Base-by-base conservation (phyloP, 805 yeast species). In the Candida boleticola region DNA sequence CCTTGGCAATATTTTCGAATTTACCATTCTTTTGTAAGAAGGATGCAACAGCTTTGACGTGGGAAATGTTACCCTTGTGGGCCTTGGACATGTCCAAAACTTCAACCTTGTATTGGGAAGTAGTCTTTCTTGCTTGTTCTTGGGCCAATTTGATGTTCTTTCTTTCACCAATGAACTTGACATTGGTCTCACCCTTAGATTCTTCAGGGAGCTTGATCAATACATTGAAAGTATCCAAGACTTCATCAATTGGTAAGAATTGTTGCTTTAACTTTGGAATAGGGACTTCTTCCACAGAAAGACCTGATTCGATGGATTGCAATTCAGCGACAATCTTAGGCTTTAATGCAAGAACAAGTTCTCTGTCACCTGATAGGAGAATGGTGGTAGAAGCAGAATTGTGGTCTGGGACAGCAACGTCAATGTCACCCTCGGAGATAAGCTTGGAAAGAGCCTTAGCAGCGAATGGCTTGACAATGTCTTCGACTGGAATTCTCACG, bases 81-180 rank as follows among this genome's bases (percentile, higher is more conserved):
- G 98, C 96, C 63, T 79, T 83, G 9, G 95, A 81, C 61, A 93
- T 82, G 54, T 89, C 96, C 56, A 93, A 73, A 27, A 80, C 66
- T 49, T 82, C 89, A 31, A 83, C 78, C 43, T 74, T 68, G 57
- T 74, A 80, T 42, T 77, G 73, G 37, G 80, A 69, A 26, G 93
- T 77, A 32, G 79, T 70, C 37, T 72, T 59, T 60, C 82, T 77
- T 13, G 92, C 87, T 45, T 64, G 67, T 22, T 70, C 71, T 47
- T 83, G 70, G 16, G 97, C 97, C 14, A 68, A 65, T 10, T 72
- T 54, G 39, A 90, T 75, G 41, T 78, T 73, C 11, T 60, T 55
- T 42, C 60, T 60, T 41, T 80, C 82, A 52, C 93, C 96, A 43
- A 80, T 66, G 58, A 85, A 82, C 33, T 74, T 61, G 36, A 83